These are phyloP conservation scores for Backusella australiensis DNA, from an alignment of 192 early-diverging fungal genomes.

Conservation along the genomic window DNA sequence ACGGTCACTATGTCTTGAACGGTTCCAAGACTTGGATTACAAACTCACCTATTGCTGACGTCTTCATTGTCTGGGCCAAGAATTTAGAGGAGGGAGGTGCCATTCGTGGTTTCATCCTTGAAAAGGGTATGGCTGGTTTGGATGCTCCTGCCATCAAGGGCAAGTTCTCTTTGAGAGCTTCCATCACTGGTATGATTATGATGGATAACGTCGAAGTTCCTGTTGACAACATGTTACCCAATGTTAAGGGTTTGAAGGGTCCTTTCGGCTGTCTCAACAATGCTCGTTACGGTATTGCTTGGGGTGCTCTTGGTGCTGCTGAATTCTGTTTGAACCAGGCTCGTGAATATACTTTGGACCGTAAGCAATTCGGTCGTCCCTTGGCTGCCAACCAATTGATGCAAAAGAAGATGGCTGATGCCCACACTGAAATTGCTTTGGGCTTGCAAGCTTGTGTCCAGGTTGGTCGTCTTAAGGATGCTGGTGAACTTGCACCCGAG, in stretches of 20 bases:
- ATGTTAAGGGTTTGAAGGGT: conserved; percentile 88
- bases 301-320: conserved; percentile 95
- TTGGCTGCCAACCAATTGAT: conserved; percentile 92
- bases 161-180: conserved; percentile 94
- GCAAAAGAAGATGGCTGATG: conserved; percentile 96
- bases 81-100: conserved; percentile 67
- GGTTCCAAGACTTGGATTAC: conserved; percentile 99
- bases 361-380: conserved; percentile 92
- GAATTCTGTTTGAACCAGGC: conserved; percentile 89
- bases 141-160: conserved; percentile 88
- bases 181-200: conserved; percentile 96
- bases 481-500: conserved; percentile 80
- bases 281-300: conserved; percentile 94
- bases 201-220: conserved; percentile 98
- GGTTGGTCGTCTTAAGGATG: conserved; percentile 92
- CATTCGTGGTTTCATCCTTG: conserved; percentile 94
- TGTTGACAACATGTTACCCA: conserved; percentile 86
- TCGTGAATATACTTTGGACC: conserved; percentile 84
- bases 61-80: conserved; percentile 97
- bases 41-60: conserved; percentile 96
- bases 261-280: conserved; percentile 98
- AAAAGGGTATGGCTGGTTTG: conserved; percentile 82
- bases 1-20: conserved; percentile 72
- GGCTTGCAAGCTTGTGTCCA: conserved; percentile 86
- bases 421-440: conserved; percentile 88